phyloP scores from a whole-genome alignment of 768 basidiomycete genomes.

The Suillus cothurnatus region DNA sequence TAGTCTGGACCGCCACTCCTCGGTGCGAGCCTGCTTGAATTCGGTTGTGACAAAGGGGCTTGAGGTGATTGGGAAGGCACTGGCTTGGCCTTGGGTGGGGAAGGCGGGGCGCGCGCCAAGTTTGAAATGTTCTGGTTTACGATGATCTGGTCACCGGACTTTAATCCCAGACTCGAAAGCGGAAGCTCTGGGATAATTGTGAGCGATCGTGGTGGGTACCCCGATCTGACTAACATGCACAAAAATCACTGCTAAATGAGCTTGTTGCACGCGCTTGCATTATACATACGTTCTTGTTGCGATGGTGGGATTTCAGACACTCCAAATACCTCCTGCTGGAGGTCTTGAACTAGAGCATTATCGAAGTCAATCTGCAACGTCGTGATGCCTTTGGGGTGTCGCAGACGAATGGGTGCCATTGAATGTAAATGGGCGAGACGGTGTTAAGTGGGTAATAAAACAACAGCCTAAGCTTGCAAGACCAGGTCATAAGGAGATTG shows the following conservation, averaged over 20 bases:
- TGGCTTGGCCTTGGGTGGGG: slow-evolving; percentile 9
- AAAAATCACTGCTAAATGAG: not conserved
- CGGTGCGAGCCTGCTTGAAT: slow-evolving; percentile 19
- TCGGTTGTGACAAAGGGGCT: slow-evolving; percentile 18
- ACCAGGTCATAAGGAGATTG: slow-evolving; percentile 13
- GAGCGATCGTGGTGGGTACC: slow-evolving; percentile 82
- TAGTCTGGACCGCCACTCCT: slow-evolving; percentile 48
- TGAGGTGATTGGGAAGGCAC: slow-evolving; percentile 19
- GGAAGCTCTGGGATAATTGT: slow-evolving; percentile 75
- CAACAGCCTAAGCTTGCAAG: not conserved
- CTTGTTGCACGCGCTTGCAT: not conserved
- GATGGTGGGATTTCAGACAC: slow-evolving; percentile 71
- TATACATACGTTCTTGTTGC: slow-evolving; percentile 72
- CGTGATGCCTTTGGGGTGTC: slow-evolving; percentile 82
- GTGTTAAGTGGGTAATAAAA: slow-evolving; percentile 1
- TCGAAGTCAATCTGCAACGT: slow-evolving; percentile 73
- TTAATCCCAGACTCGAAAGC: slow-evolving; percentile 74
- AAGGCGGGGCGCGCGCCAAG: slow-evolving; percentile 12
- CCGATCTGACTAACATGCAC: slow-evolving; percentile 61
- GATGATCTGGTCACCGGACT: slow-evolving; percentile 83
- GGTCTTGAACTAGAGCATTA: slow-evolving; percentile 66
- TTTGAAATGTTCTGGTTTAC: slow-evolving; percentile 50
- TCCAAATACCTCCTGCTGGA: slow-evolving; percentile 71
- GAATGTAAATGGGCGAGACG: slow-evolving; percentile 25
- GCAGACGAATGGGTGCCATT: slow-evolving; percentile 73